Evolutionary conservation across 371 early-diverging fungal species (phyloP).

Genomic region (Dentiscutata heterogama): DNA sequence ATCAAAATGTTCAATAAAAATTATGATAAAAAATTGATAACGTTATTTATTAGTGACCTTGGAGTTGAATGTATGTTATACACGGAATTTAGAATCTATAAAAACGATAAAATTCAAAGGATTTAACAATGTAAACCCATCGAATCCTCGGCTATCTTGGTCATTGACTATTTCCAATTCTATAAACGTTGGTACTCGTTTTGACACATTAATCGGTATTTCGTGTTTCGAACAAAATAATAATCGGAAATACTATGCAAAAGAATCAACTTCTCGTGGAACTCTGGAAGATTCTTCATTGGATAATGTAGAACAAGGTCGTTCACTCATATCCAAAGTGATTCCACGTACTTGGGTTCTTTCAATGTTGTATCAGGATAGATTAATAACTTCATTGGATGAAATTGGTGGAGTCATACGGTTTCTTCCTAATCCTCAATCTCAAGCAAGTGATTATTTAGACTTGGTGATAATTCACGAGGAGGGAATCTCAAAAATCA

Average conservation of each 20-base stretch:
- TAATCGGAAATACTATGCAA: not conserved
- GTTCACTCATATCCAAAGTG: not conserved
- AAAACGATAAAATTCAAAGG: not conserved
- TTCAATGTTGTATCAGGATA: not conserved
- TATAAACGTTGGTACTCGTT: not conserved
- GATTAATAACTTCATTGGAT: slow-evolving; percentile 9
- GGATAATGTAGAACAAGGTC: not conserved
- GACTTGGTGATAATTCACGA: not conserved
- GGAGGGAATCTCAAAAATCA: not conserved
- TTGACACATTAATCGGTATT: slow-evolving; percentile 7
- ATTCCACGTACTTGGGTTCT: not conserved
- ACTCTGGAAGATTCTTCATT: not conserved
- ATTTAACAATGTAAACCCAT: not conserved
- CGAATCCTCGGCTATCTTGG: not conserved
- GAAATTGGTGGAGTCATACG: slow-evolving; percentile 4
- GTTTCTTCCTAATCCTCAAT: not conserved
- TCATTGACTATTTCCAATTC: slow-evolving; percentile 19
- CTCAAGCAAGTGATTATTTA: not conserved
- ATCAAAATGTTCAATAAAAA: too few species aligned
- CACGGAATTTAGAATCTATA: not conserved
- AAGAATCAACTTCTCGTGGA: not conserved
- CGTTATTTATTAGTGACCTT: not conserved
- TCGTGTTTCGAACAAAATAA: not conserved
- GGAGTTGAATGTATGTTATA: not conserved
- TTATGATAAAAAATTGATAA: not conserved